phyloP scores from a whole-genome alignment of 192 early-diverging fungal genomes.

The Diversispora eburnea region DNA sequence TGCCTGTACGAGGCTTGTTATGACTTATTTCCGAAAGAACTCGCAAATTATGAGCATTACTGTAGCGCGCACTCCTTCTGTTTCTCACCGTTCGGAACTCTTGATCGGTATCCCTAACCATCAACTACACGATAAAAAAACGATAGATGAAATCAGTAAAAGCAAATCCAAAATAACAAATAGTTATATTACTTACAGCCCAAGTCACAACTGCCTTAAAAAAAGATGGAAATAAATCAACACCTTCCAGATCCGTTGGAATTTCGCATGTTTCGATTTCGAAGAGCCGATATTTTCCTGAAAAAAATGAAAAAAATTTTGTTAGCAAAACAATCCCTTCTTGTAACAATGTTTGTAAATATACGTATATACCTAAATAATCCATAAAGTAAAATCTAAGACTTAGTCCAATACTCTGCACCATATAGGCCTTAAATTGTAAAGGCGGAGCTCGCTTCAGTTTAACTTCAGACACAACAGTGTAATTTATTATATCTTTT shows the following conservation, averaged over 20 bases:
- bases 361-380: conserved; percentile 27
- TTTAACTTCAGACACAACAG: conserved; percentile 23
- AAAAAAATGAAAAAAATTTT: conserved; percentile 21
- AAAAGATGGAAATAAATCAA: conserved; percentile 23
- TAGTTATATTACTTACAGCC: conserved; percentile 23
- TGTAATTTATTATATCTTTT: conserved; percentile 29
- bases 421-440: conserved; percentile 10
- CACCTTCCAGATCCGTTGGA: conserved; percentile 8
- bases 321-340: background rate
- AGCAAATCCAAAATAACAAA: conserved; percentile 17
- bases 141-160: conserved; percentile 24
- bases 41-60: conserved; percentile 23
- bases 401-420: conserved; percentile 20
- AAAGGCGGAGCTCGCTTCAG: conserved; percentile 15
- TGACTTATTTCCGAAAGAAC: conserved; percentile 25
- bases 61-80: conserved; percentile 19
- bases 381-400: conserved; percentile 26
- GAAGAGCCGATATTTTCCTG: conserved; percentile 17
- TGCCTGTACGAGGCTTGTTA: conserved; percentile 19
- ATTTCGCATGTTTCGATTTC: conserved; percentile 25
- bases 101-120: conserved; percentile 23
- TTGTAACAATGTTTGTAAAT: background rate
- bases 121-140: conserved; percentile 20
- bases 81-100: conserved; percentile 15
- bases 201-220: conserved; percentile 15